phyloP scores from a whole-genome alignment of 2,329 filamentous ascomycete genomes.

The Nemania sp. region DNA sequence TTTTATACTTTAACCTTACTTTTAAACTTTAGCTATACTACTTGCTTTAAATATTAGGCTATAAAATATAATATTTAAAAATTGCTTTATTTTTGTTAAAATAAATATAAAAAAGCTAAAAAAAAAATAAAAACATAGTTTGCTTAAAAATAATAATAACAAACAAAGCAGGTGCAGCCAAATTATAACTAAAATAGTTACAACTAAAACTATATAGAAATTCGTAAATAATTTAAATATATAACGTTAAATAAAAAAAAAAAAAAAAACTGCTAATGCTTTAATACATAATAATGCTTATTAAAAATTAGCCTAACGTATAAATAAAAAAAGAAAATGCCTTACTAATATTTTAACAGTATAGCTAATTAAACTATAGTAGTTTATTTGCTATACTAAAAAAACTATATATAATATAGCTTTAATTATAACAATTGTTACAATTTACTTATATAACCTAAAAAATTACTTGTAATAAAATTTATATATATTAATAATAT shows the following conservation, averaged over 20 bases:
- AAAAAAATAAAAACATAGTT: no score
- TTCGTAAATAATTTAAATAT: slow-evolving; percentile 13
- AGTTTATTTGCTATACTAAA: background rate
- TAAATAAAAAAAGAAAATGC: background rate
- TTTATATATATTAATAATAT: background rate
- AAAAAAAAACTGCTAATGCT: background rate
- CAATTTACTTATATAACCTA: slow-evolving; percentile 2
- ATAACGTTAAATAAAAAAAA: no score
- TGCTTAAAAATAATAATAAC: background rate
- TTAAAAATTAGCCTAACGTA: no score
- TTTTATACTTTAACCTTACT: background rate
- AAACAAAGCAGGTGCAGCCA: background rate
- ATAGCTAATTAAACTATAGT: background rate
- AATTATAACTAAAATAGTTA: background rate
- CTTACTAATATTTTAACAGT: background rate
- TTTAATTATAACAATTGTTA: slow-evolving; percentile 1
- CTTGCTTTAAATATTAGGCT: background rate
- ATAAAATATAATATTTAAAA: slow-evolving; percentile 2
- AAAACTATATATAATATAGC: slow-evolving; percentile 1
- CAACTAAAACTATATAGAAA: background rate
- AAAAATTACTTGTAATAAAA: background rate
- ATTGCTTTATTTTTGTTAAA: background rate
- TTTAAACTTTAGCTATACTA: slow-evolving; percentile 3
- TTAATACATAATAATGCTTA: slow-evolving; percentile 2
- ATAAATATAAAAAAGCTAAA: no score